phyloP scores from a whole-genome alignment of 768 basidiomycete species.

The Kwoniella europaea region DNA sequence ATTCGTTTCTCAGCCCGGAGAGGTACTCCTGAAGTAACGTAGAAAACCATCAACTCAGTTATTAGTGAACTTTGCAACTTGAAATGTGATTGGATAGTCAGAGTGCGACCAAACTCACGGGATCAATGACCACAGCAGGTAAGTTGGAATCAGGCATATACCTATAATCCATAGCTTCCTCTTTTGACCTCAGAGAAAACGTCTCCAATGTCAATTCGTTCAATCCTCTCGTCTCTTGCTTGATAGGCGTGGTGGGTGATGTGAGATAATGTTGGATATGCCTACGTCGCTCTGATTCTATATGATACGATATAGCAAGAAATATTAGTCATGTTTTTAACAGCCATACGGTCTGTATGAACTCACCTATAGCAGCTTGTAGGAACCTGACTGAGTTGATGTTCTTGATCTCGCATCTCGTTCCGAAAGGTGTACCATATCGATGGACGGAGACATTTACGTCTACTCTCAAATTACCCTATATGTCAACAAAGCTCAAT shows the following conservation, averaged over 20 bases:
- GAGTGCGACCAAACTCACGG: slow-evolving; percentile 33
- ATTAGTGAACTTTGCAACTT: not conserved
- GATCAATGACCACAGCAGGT: slow-evolving; percentile 65
- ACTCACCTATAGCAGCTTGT: slow-evolving; percentile 77
- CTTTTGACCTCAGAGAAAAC: slow-evolving; percentile 81
- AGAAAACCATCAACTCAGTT: not conserved
- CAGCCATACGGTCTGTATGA: too few relatives aligned
- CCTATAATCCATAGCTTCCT: slow-evolving; percentile 89
- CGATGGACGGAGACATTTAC: slow-evolving; percentile 91
- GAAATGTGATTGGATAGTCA: slow-evolving; percentile 3
- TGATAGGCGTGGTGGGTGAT: slow-evolving; percentile 64
- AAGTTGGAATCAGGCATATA: slow-evolving; percentile 99
- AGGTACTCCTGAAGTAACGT: slow-evolving; percentile 66
- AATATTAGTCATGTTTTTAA: too few relatives aligned
- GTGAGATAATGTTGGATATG: slow-evolving; percentile 64
- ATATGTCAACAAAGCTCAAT: not conserved
- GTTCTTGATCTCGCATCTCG: slow-evolving; percentile 95
- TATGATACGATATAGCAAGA: not conserved
- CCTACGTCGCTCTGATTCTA: slow-evolving; percentile 80
- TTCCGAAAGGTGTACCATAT: slow-evolving; percentile 65
- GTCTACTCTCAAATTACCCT: slow-evolving; percentile 95
- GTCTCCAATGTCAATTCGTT: slow-evolving; percentile 82
- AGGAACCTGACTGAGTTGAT: slow-evolving; percentile 88
- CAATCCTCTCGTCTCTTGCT: slow-evolving; percentile 89
- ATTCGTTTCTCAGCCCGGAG: slow-evolving; percentile 61